Conservation (phyloP, 2,329 filamentous ascomycete genomes). For the Aschersonia sp. region DNA sequence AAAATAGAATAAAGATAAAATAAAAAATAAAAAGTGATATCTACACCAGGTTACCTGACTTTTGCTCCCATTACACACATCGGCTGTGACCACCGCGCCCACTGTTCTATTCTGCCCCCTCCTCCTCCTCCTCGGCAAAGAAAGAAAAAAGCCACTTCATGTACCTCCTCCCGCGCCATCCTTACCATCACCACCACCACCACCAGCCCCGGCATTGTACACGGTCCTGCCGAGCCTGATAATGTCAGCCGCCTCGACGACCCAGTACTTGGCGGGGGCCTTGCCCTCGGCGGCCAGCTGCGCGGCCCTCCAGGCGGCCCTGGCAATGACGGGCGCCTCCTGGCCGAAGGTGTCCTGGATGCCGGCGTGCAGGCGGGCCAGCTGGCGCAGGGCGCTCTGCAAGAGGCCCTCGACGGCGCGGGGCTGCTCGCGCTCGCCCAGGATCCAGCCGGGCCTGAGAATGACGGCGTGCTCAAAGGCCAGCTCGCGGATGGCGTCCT, state of each 20-base stretch:
- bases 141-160: too few species aligned
- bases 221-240: conserved; percentile 50
- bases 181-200: too few species aligned
- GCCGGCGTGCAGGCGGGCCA: conserved; percentile 38
- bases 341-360: conserved; percentile 56
- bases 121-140: too few species aligned
- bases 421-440: conserved; percentile 52
- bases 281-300: conserved; percentile 43
- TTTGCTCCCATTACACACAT: too few species aligned
- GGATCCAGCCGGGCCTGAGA: conserved; percentile 57
- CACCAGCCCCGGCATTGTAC: conserved; percentile 9
- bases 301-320: conserved; percentile 48
- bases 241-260: conserved; percentile 46
- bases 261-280: conserved; percentile 46
- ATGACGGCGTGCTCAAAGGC: conserved; percentile 70
- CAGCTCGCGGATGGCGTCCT: conserved; percentile 57
- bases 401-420: conserved; percentile 43
- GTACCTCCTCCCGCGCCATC: too few species aligned
- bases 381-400: conserved; percentile 35
- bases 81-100: too few species aligned
- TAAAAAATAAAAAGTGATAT: too few species aligned
- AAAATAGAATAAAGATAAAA: too few species aligned
- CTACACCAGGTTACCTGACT: too few species aligned
- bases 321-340: conserved; percentile 58
- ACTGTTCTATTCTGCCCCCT: too few species aligned